Evolutionary conservation across 495 filamentous ascomycete species (phyloP).

Genomic region (Neurospora intermedia): DNA sequence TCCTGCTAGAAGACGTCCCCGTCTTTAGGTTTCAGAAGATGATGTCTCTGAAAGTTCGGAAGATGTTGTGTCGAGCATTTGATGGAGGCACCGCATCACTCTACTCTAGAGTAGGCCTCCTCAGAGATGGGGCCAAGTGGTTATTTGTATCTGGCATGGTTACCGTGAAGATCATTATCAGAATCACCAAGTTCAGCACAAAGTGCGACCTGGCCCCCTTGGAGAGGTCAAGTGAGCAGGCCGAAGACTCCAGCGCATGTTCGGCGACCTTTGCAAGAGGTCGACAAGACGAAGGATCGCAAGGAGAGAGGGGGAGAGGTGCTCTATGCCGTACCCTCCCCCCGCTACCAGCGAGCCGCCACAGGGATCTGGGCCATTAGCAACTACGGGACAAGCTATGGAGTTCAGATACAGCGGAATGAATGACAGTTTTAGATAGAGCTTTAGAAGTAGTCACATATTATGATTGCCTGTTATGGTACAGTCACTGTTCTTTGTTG

Average conservation of each 20-base stretch:
- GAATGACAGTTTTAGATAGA: background rate
- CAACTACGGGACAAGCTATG: conserved; percentile 4
- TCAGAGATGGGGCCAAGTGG: background rate
- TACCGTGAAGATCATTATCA: background rate
- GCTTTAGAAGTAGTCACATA: background rate
- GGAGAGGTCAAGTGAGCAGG: conserved; percentile 24
- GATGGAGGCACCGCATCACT: background rate
- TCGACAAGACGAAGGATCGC: background rate
- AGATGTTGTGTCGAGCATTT: no score
- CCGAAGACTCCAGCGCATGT: conserved; percentile 34
- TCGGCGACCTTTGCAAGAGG: conserved; percentile 26
- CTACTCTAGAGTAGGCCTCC: background rate
- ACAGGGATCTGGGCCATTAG: conserved; percentile 10
- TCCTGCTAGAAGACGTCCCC: background rate
- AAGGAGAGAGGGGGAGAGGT: background rate
- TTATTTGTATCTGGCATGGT: background rate
- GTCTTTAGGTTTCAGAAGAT: background rate
- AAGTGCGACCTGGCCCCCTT: conserved; percentile 22
- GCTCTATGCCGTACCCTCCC: conserved; percentile 9
- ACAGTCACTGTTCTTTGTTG: background rate
- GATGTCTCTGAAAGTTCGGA: no score
- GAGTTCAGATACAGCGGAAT: background rate
- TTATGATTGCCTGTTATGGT: background rate
- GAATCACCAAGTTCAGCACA: background rate
- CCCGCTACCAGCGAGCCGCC: conserved; percentile 10